Evolutionary conservation across 2,329 filamentous ascomycete genomes (phyloP).

Genomic region (Colletotrichum sp.): DNA sequence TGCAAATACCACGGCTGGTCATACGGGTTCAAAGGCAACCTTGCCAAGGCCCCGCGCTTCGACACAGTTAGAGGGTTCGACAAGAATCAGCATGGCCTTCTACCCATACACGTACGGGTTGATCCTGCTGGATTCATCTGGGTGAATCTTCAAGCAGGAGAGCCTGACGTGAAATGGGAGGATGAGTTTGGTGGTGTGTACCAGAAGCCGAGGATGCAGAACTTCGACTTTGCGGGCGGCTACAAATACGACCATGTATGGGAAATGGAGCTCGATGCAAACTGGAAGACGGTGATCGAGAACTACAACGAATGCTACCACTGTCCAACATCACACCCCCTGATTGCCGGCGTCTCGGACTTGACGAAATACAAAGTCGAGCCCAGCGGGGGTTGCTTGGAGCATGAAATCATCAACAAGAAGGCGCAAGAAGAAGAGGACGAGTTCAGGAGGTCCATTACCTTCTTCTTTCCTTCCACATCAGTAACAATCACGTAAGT

Average conservation of each 20-base stretch:
- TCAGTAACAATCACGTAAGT: slow-evolving; percentile 33
- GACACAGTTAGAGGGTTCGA: slow-evolving; percentile 41
- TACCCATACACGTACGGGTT: slow-evolving; percentile 45
- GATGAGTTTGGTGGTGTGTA: slow-evolving; percentile 39
- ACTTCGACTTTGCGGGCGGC: slow-evolving; percentile 26
- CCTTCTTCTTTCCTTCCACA: slow-evolving; percentile 7
- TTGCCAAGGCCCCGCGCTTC: slow-evolving; percentile 47
- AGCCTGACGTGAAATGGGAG: slow-evolving; percentile 44
- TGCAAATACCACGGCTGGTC: slow-evolving; percentile 50
- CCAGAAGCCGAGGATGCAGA: slow-evolving; percentile 23
- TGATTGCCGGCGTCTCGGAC: slow-evolving; percentile 46
- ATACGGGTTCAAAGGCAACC: slow-evolving; percentile 43
- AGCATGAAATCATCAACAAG: slow-evolving; percentile 41
- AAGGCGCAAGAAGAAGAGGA: slow-evolving; percentile 35
- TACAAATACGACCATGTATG: slow-evolving; percentile 33
- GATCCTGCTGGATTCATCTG: slow-evolving; percentile 52
- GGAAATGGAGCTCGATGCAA: slow-evolving; percentile 37
- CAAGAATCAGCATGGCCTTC: slow-evolving; percentile 34
- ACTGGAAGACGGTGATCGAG: slow-evolving; percentile 47
- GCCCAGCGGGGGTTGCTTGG: slow-evolving; percentile 34
- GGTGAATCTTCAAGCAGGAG: slow-evolving; percentile 50
- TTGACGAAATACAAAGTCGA: slow-evolving; percentile 47
- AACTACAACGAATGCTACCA: slow-evolving; percentile 57
- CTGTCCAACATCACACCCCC: slow-evolving; percentile 52
- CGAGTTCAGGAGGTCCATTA: slow-evolving; percentile 11